Base-by-base conservation (phyloP, 2,329 filamentous ascomycete species). In the Colletotrichum camelliae region DNA sequence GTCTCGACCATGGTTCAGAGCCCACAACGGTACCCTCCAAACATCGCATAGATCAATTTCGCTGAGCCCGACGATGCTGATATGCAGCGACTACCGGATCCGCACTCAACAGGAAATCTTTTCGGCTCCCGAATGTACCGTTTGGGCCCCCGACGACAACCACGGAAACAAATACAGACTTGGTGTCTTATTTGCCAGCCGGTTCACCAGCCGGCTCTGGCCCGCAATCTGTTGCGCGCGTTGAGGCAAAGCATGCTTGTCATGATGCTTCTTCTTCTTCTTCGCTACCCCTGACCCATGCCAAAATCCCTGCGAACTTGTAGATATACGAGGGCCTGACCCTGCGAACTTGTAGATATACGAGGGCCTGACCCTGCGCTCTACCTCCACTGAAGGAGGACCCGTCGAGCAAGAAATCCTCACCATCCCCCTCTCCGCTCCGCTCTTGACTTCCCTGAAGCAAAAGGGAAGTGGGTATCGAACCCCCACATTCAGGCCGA, bases 221-320 rank as follows among this genome's bases (percentile, higher is more conserved):
- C 43, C 60, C 68, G 29, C 60, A 57, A 55, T 70, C 60, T 60
- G 24, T 31, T 61, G 48, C 39, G 61, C 35, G 35, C 39, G 52
- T 37, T 16, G 48, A 73, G 24, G 43, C 58, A 72, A 29, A 39
- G 33, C 35, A 39, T 52, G 58, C 70, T 68, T 73, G 74, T 24
- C 74, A 58, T 60, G 70, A 73, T 64, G 70, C 57, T 66, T 67
- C 24, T 60, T 64, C 48, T 61, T 72, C 48, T 61, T 72, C 39
- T 21, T 18, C 13, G 29, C 15, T 18, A 67, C 24, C 73, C 73
- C 67, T 67, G 73, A 73, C 67, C 74, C 74, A 68, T 75, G 74
- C 13, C 43, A n/a, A 12, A 55, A 15, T 52, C 24, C 29, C 27
- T 72, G 43, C 33, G 29, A 31, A 61, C 31, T 12, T 33, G 58